phyloP scores from a whole-genome alignment of 345 rosid genomes.

The Syzygium aqueum region DNA sequence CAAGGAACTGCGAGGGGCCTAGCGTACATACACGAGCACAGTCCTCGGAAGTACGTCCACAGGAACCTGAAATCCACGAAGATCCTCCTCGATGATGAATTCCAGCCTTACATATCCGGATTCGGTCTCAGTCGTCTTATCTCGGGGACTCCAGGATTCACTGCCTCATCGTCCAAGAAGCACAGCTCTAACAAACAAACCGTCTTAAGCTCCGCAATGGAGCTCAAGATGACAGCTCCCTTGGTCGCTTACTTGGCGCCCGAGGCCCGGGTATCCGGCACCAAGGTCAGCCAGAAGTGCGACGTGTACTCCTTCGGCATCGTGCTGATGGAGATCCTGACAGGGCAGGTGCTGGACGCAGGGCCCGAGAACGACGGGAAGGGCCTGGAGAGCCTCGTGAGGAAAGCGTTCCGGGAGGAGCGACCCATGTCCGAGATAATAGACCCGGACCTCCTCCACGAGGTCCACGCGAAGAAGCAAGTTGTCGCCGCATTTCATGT shows the following conservation, averaged over 20 bases:
- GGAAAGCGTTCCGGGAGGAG: constrained; percentile 63
- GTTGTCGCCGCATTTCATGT: constrained; percentile 59
- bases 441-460: constrained; percentile 49
- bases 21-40: constrained; percentile 67
- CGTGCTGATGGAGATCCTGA: constrained; percentile 75
- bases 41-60: constrained; percentile 67
- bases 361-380: constrained; percentile 52
- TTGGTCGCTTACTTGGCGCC: constrained; percentile 63
- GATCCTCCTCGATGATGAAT: constrained; percentile 75
- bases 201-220: constrained; percentile 23
- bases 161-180: constrained; percentile 34
- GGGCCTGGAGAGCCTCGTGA: constrained; percentile 53
- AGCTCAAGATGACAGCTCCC: constrained; percentile 38
- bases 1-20: constrained; percentile 90
- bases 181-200: constrained; percentile 26
- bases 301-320: constrained; percentile 88
- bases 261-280: constrained; percentile 55
- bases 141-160: constrained; percentile 28
- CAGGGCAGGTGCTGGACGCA: constrained; percentile 51
- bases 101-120: constrained; percentile 71
- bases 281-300: constrained; percentile 72
- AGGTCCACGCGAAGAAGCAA: constrained; percentile 63
- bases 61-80: constrained; percentile 81
- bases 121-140: constrained; percentile 63
- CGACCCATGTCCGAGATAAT: constrained; percentile 64